Percentiles rank a stretch among this genome's conserved stretches.
Evolutionary conservation across 306 rosid genomes (phyloP).

Genomic region (Spatholobus suberectus): DNA sequence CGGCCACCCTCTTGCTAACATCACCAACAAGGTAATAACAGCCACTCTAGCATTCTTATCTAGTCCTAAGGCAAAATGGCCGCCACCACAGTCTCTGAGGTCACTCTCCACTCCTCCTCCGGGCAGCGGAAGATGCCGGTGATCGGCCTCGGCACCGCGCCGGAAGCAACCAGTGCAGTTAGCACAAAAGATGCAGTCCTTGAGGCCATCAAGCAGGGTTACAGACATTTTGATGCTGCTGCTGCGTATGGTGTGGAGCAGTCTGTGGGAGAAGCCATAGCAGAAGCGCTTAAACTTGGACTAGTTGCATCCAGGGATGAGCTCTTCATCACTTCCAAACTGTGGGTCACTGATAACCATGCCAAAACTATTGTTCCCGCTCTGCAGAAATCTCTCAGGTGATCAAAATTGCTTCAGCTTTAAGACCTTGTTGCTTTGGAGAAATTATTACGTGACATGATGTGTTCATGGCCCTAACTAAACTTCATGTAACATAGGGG

Average conservation of each 20-base stretch:
- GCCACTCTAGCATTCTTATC: background rate
- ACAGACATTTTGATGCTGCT: conserved; percentile 64
- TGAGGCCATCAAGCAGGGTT: conserved; percentile 57
- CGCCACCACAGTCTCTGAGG: conserved; percentile 10
- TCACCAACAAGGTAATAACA: background rate
- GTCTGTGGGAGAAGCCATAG: conserved; percentile 48
- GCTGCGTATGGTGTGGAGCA: conserved; percentile 56
- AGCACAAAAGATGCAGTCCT: conserved; percentile 51
- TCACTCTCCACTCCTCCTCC: conserved; percentile 27
- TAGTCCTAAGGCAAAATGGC: background rate
- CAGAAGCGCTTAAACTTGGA: conserved; percentile 53
- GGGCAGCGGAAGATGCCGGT: conserved; percentile 40
- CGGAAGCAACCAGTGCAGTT: conserved; percentile 40
- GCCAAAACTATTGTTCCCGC: conserved; percentile 51
- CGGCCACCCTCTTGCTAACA: background rate
- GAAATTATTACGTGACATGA: no score
- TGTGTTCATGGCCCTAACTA: no score
- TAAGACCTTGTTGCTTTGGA: no score
- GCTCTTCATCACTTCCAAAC: conserved; percentile 55
- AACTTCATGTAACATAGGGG: no score
- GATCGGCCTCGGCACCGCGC: conserved; percentile 49
- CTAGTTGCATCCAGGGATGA: conserved; percentile 43
- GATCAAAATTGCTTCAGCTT: background rate
- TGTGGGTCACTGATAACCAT: conserved; percentile 60
- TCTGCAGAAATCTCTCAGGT: conserved; percentile 44